phyloP scores from a whole-genome alignment of 2,329 filamentous ascomycete species.

The Hyphodiscus sp. region DNA sequence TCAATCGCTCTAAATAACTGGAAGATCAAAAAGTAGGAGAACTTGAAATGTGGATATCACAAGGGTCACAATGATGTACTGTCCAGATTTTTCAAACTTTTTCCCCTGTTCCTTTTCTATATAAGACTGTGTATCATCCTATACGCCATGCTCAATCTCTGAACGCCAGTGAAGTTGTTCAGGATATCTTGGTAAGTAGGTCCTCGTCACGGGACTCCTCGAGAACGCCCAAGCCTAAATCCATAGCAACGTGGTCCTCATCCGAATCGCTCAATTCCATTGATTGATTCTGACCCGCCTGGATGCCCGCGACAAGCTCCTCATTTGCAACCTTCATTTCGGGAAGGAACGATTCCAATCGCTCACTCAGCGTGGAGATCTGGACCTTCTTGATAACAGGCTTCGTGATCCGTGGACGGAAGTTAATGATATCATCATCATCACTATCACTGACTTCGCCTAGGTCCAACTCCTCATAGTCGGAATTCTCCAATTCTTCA shows the following conservation, averaged over 20 bases:
- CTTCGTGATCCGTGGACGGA: slow-evolving; percentile 16
- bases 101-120: no score
- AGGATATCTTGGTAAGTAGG: no score
- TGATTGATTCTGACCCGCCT: slow-evolving; percentile 9
- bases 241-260: slow-evolving; percentile 11
- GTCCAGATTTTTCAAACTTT: no score
- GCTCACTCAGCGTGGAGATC: background rate
- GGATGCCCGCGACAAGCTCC: slow-evolving; percentile 10
- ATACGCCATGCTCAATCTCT: no score
- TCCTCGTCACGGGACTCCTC: slow-evolving; percentile 5
- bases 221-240: slow-evolving; percentile 17
- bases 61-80: no score
- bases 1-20: no score
- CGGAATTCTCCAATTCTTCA: background rate
- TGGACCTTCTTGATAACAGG: slow-evolving; percentile 4
- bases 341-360: slow-evolving; percentile 14
- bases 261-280: slow-evolving; percentile 13
- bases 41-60: no score
- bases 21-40: no score
- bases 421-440: slow-evolving; percentile 3
- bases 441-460: background rate
- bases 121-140: no score
- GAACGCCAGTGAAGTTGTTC: no score
- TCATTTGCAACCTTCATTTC: slow-evolving; percentile 18
- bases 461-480: background rate